Evolutionary conservation across 306 rosid genomes (phyloP).

Genomic region (Inga leiocalycina): DNA sequence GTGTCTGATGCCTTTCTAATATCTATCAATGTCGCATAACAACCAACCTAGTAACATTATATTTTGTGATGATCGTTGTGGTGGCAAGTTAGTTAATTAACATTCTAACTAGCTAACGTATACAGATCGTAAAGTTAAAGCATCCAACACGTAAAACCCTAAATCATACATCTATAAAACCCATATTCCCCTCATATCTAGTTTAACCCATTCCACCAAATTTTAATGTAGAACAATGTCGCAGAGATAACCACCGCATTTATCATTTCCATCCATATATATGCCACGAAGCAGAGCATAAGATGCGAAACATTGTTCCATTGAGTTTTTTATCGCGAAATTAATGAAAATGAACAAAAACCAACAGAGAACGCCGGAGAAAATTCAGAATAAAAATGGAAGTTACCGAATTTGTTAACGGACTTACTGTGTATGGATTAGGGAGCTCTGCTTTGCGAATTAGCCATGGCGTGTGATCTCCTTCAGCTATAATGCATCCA

Average conservation of each 20-base stretch:
- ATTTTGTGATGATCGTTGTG: neutral
- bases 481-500: neutral
- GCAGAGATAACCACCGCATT: slow-evolving; percentile 16
- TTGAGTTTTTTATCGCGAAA: neutral
- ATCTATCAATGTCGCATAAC: neutral
- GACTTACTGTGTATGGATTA: neutral
- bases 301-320: neutral
- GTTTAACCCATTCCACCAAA: slow-evolving; percentile 6
- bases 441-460: neutral
- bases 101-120: neutral
- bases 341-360: neutral
- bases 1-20: neutral
- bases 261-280: slow-evolving; percentile 2
- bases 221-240: neutral
- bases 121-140: slow-evolving; percentile 6
- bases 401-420: neutral
- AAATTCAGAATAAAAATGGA: neutral
- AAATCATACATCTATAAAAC: neutral
- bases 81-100: neutral
- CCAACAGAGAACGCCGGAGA: neutral
- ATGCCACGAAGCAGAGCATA: neutral
- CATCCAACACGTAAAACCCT: slow-evolving; percentile 12
- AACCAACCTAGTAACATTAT: neutral
- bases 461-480: neutral
- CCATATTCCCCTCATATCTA: neutral